These are phyloP conservation scores for Arabidopsis arenosa DNA, from an alignment of 345 rosid species.

Conservation along the genomic window DNA sequence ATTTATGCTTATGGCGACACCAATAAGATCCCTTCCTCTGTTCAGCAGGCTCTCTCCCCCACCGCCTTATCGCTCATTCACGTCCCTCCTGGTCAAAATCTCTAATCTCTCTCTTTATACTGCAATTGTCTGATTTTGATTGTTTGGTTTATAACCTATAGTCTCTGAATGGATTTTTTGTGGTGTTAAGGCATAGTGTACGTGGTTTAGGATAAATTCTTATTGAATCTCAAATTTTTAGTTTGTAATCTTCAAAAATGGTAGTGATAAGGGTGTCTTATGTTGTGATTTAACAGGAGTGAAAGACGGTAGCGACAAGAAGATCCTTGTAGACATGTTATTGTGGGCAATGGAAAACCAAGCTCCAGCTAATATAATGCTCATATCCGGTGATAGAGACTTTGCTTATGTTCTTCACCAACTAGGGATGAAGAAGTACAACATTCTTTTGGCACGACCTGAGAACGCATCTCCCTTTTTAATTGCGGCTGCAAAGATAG, in stretches of 20 bases:
- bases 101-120: too few relatives aligned
- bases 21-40: conserved; percentile 49
- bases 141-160: neutral
- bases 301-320: conserved; percentile 88
- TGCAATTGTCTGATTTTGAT: neutral
- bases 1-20: conserved; percentile 85
- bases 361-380: conserved; percentile 73
- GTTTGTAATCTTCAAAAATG: neutral
- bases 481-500: conserved; percentile 48
- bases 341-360: conserved; percentile 85
- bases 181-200: too few relatives aligned
- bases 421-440: conserved; percentile 76
- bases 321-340: conserved; percentile 80
- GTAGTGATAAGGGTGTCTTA: neutral
- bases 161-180: too few relatives aligned
- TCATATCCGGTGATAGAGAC: conserved; percentile 83
- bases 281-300: conserved; percentile 53
- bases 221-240: too few relatives aligned
- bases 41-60: conserved; percentile 77
- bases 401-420: conserved; percentile 86
- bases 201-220: too few relatives aligned
- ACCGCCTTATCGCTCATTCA: conserved; percentile 77
- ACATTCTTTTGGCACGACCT: conserved; percentile 79
- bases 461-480: conserved; percentile 61
- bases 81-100: neutral